These are phyloP conservation scores for Trichosanthes cucumerina DNA, from an alignment of 306 rosid species.

Conservation along the genomic window DNA sequence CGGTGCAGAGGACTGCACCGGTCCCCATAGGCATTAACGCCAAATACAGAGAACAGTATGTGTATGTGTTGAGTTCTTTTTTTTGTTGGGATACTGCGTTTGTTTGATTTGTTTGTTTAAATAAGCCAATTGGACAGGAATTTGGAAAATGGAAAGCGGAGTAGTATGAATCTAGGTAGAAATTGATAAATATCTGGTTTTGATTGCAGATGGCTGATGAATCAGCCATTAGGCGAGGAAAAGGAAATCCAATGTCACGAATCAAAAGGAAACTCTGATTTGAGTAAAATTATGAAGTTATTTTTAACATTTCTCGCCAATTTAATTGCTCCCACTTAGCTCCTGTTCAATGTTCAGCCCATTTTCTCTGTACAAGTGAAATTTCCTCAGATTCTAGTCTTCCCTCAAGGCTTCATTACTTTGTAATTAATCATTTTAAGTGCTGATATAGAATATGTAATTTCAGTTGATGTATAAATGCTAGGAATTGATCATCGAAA, in stretches of 20 bases:
- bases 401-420: too few species aligned
- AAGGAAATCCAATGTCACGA: not conserved
- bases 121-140: not conserved
- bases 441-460: too few species aligned
- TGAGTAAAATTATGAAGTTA: too few species aligned
- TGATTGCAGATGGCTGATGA: not conserved
- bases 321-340: too few species aligned
- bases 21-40: not conserved
- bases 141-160: not conserved
- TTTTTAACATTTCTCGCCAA: too few species aligned
- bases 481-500: too few species aligned
- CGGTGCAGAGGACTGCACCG: not conserved
- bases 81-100: not conserved
- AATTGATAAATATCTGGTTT: not conserved
- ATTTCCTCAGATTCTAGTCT: too few species aligned
- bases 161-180: not conserved
- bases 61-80: not conserved
- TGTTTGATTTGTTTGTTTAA: not conserved
- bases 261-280: not conserved
- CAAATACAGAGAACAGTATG: not conserved
- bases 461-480: too few species aligned
- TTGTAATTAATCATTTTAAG: too few species aligned
- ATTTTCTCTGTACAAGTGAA: too few species aligned
- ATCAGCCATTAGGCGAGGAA: not conserved
- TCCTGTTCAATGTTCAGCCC: too few species aligned